Evolutionary conservation across 257 asterid genomes (phyloP).

Genomic region (Gentiana straminea): DNA sequence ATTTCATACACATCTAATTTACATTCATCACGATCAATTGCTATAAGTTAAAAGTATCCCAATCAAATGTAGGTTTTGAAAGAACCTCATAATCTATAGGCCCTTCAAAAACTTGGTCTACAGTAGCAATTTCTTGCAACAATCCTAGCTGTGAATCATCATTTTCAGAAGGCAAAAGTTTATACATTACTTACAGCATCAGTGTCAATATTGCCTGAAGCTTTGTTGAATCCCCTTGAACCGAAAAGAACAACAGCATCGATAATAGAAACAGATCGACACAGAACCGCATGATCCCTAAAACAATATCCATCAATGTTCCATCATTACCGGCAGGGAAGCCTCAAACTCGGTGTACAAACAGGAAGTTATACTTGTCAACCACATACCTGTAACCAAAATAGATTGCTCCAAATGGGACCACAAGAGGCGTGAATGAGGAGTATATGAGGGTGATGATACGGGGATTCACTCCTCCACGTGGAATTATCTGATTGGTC

Average conservation of each 20-base stretch:
- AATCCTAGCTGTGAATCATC: slow-evolving; percentile 55
- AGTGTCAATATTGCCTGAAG: slow-evolving; percentile 96
- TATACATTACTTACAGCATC: slow-evolving; percentile 61
- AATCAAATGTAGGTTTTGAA: slow-evolving; percentile 83
- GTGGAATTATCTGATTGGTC: too few relatives aligned
- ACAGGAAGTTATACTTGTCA: slow-evolving; percentile 91
- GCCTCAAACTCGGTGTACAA: slow-evolving; percentile 87
- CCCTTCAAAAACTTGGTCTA: slow-evolving; percentile 54
- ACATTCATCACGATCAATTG: too few relatives aligned
- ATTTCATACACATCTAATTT: too few relatives aligned
- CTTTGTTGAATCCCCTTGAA: slow-evolving; percentile 72
- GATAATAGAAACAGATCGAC: slow-evolving; percentile 67
- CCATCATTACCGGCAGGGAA: slow-evolving; percentile 98
- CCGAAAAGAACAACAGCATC: slow-evolving; percentile 77
- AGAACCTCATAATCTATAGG: slow-evolving; percentile 80
- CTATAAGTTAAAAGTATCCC: slow-evolving; percentile 65
- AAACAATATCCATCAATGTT: slow-evolving; percentile 84
- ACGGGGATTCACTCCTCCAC: too few relatives aligned
- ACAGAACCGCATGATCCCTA: slow-evolving; percentile 67
- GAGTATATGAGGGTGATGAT: slow-evolving; percentile 87
- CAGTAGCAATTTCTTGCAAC: slow-evolving; percentile 64
- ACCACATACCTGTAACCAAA: slow-evolving; percentile 92
- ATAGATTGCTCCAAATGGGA: slow-evolving; percentile 85
- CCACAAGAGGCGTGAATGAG: slow-evolving; percentile 85
- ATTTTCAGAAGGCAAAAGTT: slow-evolving; percentile 56